Conservation (phyloP, 192 early-diverging fungal species). For the Entophlyctis luteolus region DNA sequence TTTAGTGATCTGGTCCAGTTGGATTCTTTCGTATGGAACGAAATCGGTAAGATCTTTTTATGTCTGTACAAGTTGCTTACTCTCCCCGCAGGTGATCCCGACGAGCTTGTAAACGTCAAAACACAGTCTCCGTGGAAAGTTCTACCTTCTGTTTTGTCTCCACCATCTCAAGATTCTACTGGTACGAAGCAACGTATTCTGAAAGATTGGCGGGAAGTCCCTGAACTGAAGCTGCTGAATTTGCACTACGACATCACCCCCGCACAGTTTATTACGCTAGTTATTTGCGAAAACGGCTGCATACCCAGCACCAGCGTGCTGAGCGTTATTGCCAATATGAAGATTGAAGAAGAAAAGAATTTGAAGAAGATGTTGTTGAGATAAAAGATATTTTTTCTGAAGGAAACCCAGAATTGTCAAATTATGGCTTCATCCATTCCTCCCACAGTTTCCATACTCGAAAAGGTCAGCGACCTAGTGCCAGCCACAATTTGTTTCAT, state of each 20-base stretch:
- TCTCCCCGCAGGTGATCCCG: conserved; percentile 59
- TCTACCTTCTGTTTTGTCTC: conserved; percentile 13
- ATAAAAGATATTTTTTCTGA: too few species aligned
- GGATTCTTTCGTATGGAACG: conserved; percentile 96
- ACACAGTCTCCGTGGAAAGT: conserved; percentile 26
- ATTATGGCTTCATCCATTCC: background rate
- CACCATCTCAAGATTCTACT: background rate
- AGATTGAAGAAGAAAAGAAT: conserved; percentile 23
- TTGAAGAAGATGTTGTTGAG: conserved; percentile 2
- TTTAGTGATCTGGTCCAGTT: conserved; percentile 87
- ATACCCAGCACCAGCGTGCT: conserved; percentile 81
- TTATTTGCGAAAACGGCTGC: conserved; percentile 88
- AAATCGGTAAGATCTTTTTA: conserved; percentile 60
- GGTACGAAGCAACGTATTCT: conserved; percentile 15
- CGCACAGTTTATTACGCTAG: conserved; percentile 82
- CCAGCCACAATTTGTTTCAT: background rate
- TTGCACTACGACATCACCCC: conserved; percentile 94
- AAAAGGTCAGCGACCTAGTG: background rate
- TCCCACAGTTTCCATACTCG: background rate
- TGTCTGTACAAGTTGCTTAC: conserved; percentile 1
- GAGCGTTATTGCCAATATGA: conserved; percentile 15
- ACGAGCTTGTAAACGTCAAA: conserved; percentile 66
- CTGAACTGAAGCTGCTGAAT: conserved; percentile 80
- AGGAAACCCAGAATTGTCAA: too few species aligned
- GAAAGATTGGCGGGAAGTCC: conserved; percentile 70